Conservation (phyloP, 805 yeast genomes). For the Tetrapisispora nanseiensis region DNA sequence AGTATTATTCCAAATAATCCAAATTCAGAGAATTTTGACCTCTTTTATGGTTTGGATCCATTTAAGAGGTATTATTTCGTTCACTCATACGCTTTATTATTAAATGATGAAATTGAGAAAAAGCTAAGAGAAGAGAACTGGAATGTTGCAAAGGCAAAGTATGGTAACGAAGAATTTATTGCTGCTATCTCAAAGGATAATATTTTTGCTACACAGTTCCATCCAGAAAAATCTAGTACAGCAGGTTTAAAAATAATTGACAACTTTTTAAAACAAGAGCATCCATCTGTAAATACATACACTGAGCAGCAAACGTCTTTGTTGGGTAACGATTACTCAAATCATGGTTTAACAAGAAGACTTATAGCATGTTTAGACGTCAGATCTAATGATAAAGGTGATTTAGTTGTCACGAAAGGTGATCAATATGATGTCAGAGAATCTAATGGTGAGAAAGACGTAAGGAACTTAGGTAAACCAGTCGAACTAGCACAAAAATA, state of each 20-base stretch:
- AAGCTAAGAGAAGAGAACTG: conserved; percentile 39
- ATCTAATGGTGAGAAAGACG: conserved; percentile 42
- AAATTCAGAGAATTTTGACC: conserved; percentile 6
- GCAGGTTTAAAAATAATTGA: conserved; percentile 77
- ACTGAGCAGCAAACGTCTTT: conserved; percentile 13
- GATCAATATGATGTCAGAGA: conserved; percentile 97
- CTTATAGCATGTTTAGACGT: conserved; percentile 95
- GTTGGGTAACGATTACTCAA: conserved; percentile 31
- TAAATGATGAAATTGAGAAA: conserved; percentile 32
- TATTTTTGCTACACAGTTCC: conserved; percentile 92
- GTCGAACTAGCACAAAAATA: conserved; percentile 87
- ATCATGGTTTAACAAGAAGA: conserved; percentile 73
- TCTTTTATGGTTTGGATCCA: conserved; percentile 56
- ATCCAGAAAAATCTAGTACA: conserved; percentile 94
- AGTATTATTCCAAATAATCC: conserved; percentile 24
- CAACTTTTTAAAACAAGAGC: conserved; percentile 48
- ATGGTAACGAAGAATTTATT: conserved; percentile 70
- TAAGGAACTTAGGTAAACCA: conserved; percentile 93
- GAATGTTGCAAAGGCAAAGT: conserved; percentile 62
- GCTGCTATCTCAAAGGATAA: conserved; percentile 75
- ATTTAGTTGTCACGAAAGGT: conserved; percentile 95
- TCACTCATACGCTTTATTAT: conserved; percentile 80
- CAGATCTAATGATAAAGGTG: conserved; percentile 90
- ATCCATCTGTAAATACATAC: conserved; percentile 15
- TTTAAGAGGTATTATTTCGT: conserved; percentile 80